Evolutionary conservation across 208 protist genomes (phyloP), one percentile per base, ranked within the genome.

Genomic region (Trypanosoma avium): DNA sequence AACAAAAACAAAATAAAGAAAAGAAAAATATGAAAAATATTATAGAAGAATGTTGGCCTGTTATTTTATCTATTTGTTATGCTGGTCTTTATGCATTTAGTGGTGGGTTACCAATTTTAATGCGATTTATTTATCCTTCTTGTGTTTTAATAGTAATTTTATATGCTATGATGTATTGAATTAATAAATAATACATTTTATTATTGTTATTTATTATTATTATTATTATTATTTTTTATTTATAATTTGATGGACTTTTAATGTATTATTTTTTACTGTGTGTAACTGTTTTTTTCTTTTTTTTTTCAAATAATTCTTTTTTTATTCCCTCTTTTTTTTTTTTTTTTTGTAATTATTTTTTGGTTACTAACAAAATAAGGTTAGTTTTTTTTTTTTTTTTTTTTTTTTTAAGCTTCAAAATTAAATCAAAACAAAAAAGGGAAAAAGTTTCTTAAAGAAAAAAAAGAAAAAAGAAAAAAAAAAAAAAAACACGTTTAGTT

Each of bases 31-130:
- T 71, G 50, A 65, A 40, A 26, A 24, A n/a, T 21, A 19, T 75
- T 12, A 0, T 86, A 1, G 22, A 10, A 26, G 67, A 84, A 43
- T 79, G 59, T 24, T 93, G 82, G 86, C 78, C 81, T 7, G 67
- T 71, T 0, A 36, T 89, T 2, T 22, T 73, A 2, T 38, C 67
- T 1, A 55, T 56, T 13, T 49, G 59, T 22, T 93, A 90, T 63
- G 78, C 72, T n/a, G 52, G 67, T 0, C 62, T 88, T 33, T 93
- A 79, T 61, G 79, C 79, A 4, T 65, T 40, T n/a, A 77, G 74
- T 10, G 82, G 82, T 4, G 82, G 82, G 6, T 47, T 86, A 46
- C 77, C 86, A 30, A 43, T 90, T 8, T 42, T 93, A 32, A 87
- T 86, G 80, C 32, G 42, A 3, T 60, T 74, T 26, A 24, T 93